Base-by-base conservation (phyloP, 768 basidiomycete genomes). In the Amanita muscaria region DNA sequence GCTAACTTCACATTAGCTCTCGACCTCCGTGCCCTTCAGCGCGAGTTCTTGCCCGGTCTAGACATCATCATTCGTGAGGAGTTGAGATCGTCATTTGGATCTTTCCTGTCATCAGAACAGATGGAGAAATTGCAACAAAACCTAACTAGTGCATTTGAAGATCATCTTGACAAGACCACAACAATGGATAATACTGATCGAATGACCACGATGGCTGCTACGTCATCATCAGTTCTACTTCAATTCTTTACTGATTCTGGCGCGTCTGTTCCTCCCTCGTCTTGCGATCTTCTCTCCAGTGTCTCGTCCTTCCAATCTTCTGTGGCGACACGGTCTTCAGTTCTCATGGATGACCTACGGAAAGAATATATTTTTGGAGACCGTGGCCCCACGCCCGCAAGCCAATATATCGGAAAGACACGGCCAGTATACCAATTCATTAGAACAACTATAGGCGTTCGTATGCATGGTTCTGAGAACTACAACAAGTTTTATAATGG, bases 381-480 rank as follows among this genome's bases (percentile, higher is more conserved):
- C 45, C 69, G 72, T 27, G 83, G 83, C 2, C 55, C 63, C 1
- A 66, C 82, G 2, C 87, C 88, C 0, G 87, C 88, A 6, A 72
- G 73, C 40, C 45, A 62, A 8, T 76, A 73, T 55, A 70, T 92
- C 40, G 75, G 73, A 48, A 73, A 72, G 59, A 86, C 86, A 9
- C 70, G 72, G 37, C 52, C 64, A 4, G 53, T 89, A 38, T 91
- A 91, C 60, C 75, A 80, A 56, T 91, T 72, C 53, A 68, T 91
- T 19, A 72, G 88, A 22, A 58, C 72, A 23, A 70, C 65, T 16
- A 66, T 90, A 15, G 80, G 77, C 4, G 65, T 91, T 22, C 65
- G 64, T 51, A 88, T 88, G 83, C 80, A 88, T 45, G 87, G 87
- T 5, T 57, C 64, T n/a, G 83, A 85, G 52, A 90, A 90, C 57